Evolutionary conservation across 768 basidiomycete species (phyloP).

Genomic region (Tulasnella sp.): DNA sequence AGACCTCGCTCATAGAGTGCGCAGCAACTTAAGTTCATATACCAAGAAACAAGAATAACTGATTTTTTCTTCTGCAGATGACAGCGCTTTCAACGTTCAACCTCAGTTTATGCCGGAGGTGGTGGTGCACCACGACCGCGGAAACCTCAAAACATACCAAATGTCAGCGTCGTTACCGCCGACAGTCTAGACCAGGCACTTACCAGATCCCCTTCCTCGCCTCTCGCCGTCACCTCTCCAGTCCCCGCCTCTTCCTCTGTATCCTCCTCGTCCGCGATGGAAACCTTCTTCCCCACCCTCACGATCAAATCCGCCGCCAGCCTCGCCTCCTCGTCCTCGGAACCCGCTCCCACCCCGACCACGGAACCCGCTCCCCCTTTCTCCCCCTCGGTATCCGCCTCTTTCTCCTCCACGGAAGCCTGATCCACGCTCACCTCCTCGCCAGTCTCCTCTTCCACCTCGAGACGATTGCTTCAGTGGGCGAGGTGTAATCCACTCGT

Average conservation of each 20-base stretch:
- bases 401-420: conserved; percentile 34
- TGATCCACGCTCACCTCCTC: conserved; percentile 36
- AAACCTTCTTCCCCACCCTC: background rate
- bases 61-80: background rate
- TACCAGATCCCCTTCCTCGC: background rate
- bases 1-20: background rate
- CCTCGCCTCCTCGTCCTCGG: conserved; percentile 21
- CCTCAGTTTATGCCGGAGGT: background rate
- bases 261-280: background rate
- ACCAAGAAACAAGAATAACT: background rate
- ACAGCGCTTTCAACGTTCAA: background rate
- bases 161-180: background rate
- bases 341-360: conserved; percentile 26
- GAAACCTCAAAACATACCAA: background rate
- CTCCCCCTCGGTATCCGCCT: conserved; percentile 34
- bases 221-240: background rate
- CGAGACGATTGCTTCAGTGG: conserved; percentile 27
- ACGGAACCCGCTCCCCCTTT: conserved; percentile 30
- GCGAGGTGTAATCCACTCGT: conserved; percentile 21
- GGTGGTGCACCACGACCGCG: background rate
- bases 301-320: background rate
- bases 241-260: background rate
- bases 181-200: background rate
- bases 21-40: background rate
- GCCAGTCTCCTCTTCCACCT: conserved; percentile 40